Percentiles rank a stretch among this genome's conserved stretches.
Evolutionary conservation across 2,329 filamentous ascomycete genomes (phyloP).

Genomic region (Stagonosporopsis rhizophila): DNA sequence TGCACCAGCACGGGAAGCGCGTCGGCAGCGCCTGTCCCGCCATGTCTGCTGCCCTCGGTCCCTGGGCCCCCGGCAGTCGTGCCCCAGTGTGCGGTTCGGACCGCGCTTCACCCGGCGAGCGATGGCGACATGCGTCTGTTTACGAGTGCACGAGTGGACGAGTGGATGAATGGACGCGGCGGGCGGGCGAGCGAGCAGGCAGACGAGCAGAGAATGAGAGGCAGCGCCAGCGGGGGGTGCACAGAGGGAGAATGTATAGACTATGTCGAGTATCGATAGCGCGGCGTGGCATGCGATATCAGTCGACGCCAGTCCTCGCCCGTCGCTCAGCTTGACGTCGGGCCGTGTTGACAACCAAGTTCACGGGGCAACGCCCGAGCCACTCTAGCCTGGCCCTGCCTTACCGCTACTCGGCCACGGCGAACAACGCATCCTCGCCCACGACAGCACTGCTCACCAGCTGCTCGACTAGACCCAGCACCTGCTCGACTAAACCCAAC

Average conservation of each 20-base stretch:
- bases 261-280: constrained; percentile 20
- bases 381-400: neutral
- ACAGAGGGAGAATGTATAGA: neutral
- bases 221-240: neutral
- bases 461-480: too few species aligned
- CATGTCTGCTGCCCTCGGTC: constrained; percentile 46
- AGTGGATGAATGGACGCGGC: neutral
- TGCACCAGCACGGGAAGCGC: constrained; percentile 89
- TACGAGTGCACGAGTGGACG: constrained; percentile 11
- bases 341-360: neutral
- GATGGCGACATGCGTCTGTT: constrained; percentile 20
- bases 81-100: constrained; percentile 18
- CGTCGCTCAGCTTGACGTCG: constrained; percentile 11
- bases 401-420: neutral
- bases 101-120: constrained; percentile 19
- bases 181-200: neutral
- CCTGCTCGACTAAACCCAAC: too few species aligned
- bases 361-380: constrained; percentile 1
- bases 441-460: neutral
- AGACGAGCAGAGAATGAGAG: neutral
- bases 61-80: constrained; percentile 1
- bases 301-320: constrained; percentile 2
- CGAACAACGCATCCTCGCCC: neutral
- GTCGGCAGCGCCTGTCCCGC: constrained; percentile 67
- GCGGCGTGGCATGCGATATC: constrained; percentile 8